Conservation (phyloP, 192 early-diverging fungal species). For the Neocallimastix lanati region DNA sequence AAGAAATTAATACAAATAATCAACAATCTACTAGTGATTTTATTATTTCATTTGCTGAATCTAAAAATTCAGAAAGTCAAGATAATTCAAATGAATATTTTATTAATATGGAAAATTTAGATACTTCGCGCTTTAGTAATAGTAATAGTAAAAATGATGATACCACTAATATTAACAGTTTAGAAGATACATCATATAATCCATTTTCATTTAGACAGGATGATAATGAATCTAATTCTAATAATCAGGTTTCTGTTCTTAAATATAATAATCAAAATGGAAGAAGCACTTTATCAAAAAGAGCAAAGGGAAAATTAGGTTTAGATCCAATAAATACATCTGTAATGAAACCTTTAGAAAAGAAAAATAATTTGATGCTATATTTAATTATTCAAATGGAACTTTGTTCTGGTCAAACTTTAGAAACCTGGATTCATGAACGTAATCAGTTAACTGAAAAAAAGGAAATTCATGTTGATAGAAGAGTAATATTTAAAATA, state of each 20-base stretch:
- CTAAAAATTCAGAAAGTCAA: background rate
- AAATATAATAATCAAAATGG: too few species aligned
- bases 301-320: background rate
- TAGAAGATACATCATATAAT: background rate
- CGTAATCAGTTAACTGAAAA: background rate
- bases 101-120: background rate
- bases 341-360: background rate
- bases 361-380: background rate
- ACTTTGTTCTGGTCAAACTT: background rate
- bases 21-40: background rate
- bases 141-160: background rate
- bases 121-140: background rate
- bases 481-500: slow-evolving; percentile 5
- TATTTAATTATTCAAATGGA: background rate
- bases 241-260: too few species aligned
- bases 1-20: background rate
- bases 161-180: background rate
- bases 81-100: background rate
- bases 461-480: background rate
- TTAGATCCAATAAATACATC: background rate
- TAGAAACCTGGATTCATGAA: background rate
- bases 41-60: background rate
- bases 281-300: background rate
- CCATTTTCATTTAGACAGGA: background rate
- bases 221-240: background rate